phyloP scores from a whole-genome alignment of 192 early-diverging fungal species.

The Coemansia sp. region DNA sequence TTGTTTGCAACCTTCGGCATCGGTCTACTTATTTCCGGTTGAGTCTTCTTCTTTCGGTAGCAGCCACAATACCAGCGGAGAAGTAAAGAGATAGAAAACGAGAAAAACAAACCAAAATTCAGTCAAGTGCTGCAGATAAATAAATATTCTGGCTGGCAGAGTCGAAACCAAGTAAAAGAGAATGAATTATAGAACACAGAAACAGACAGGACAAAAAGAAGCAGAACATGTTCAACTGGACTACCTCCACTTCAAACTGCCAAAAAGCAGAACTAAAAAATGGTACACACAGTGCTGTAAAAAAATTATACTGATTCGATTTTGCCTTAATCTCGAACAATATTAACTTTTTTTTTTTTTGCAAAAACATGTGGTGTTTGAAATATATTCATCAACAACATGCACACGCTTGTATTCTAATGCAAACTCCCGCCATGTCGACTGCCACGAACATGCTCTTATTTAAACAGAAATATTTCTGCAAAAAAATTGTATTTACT shows the following conservation, averaged over 20 bases:
- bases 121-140: background rate
- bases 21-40: background rate
- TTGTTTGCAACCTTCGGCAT: conserved; percentile 45
- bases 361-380: background rate
- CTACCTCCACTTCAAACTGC: background rate
- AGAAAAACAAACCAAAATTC: background rate
- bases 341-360: conserved; percentile 3
- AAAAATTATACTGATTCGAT: conserved; percentile 10
- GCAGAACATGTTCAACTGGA: background rate
- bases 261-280: background rate
- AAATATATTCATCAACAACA: background rate
- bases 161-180: background rate
- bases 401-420: too few species aligned
- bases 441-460: too few species aligned
- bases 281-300: background rate
- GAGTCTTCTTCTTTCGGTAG: background rate
- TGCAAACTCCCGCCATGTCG: too few species aligned
- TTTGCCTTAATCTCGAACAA: background rate
- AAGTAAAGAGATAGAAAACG: background rate
- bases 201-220: background rate
- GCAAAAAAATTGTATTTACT: too few species aligned
- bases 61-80: background rate
- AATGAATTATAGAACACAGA: background rate
- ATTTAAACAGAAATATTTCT: too few species aligned
- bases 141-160: background rate